phyloP scores from a whole-genome alignment of 164 flowering plant species.

The Magnolia officinalis region DNA sequence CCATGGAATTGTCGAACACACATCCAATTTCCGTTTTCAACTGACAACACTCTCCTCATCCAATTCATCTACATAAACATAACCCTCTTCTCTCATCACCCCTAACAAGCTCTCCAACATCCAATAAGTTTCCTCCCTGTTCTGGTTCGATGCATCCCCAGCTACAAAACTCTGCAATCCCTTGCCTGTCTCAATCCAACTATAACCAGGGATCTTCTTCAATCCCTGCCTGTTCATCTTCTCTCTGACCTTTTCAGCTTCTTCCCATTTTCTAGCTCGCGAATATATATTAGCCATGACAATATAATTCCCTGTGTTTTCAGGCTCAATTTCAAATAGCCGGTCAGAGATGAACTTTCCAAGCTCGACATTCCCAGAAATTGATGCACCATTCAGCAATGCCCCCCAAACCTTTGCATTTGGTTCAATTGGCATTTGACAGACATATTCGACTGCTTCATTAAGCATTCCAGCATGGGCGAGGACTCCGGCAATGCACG shows the following conservation, averaged over 20 bases:
- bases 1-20: background rate
- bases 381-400: constrained; percentile 66
- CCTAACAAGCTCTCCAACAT: constrained; percentile 34
- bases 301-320: constrained; percentile 62
- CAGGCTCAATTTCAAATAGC: constrained; percentile 70
- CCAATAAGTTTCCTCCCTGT: constrained; percentile 29
- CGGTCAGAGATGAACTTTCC: constrained; percentile 54
- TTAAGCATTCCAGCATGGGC: constrained; percentile 66
- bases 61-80: constrained; percentile 25
- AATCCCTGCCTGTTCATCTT: constrained; percentile 52
- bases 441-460: constrained; percentile 61
- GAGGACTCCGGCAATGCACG: constrained; percentile 79
- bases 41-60: constrained; percentile 28
- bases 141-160: constrained; percentile 35
- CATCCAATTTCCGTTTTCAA: background rate
- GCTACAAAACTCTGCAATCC: constrained; percentile 42
- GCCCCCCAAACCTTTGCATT: constrained; percentile 81
- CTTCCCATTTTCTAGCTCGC: constrained; percentile 76
- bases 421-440: constrained; percentile 65
- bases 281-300: constrained; percentile 76
- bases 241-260: constrained; percentile 62
- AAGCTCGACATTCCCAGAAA: constrained; percentile 55
- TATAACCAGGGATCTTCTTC: constrained; percentile 64
- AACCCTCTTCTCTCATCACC: constrained; percentile 47
- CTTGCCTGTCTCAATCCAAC: constrained; percentile 56